phyloP scores from a whole-genome alignment of 495 filamentous ascomycete species.

The Daldinia decipiens region DNA sequence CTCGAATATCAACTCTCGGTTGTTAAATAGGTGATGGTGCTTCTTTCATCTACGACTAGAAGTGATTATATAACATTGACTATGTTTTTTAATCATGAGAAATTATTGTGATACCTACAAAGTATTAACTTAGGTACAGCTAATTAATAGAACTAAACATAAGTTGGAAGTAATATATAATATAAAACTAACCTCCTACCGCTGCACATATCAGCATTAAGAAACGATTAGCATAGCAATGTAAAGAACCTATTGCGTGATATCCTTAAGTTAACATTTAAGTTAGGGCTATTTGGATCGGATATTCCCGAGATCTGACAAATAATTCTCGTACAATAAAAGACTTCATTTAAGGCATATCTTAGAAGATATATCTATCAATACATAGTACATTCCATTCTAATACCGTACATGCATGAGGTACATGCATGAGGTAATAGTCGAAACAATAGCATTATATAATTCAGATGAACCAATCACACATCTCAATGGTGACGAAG shows the following conservation, averaged over 20 bases:
- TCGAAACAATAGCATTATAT: conserved; percentile 16
- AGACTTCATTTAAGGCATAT: background rate
- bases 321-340: background rate
- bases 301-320: background rate
- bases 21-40: too few species aligned
- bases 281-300: background rate
- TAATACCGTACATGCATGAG: conserved; percentile 16
- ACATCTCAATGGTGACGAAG: conserved; percentile 22
- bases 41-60: too few species aligned
- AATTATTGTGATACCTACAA: too few species aligned
- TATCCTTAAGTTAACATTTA: background rate
- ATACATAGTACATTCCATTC: background rate
- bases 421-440: conserved; percentile 17
- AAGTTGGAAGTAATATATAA: too few species aligned
- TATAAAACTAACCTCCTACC: too few species aligned
- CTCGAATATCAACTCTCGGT: too few species aligned
- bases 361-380: too few species aligned
- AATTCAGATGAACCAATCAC: conserved; percentile 42
- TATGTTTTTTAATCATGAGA: too few species aligned
- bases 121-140: too few species aligned
- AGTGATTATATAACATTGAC: too few species aligned
- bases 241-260: background rate
- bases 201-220: too few species aligned
- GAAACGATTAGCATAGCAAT: background rate
- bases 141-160: too few species aligned